These are phyloP conservation scores for Aspergillus hortae DNA, from an alignment of 2,329 filamentous ascomycete species.

Conservation along the genomic window DNA sequence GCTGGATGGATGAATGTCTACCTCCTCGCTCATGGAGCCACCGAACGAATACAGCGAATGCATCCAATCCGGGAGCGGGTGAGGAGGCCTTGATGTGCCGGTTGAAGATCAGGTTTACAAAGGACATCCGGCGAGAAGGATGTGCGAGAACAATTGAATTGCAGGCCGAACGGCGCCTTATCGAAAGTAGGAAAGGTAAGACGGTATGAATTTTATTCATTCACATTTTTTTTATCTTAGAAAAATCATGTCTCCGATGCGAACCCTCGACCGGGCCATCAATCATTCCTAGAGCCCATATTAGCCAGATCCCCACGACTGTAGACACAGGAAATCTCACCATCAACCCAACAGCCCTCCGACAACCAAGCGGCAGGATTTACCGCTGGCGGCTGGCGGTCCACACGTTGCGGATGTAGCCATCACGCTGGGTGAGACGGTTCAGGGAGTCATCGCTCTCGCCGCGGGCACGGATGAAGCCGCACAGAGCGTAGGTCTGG, in stretches of 20 bases:
- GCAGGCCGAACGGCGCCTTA: neutral
- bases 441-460: slow-evolving; percentile 97
- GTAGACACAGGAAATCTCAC: slow-evolving; percentile 12
- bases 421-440: slow-evolving; percentile 91
- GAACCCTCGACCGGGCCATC: neutral
- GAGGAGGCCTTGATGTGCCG: slow-evolving; percentile 48
- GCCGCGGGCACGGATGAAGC: slow-evolving; percentile 96
- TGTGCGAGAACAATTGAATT: neutral
- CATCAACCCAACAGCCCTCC: slow-evolving; percentile 16
- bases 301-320: neutral
- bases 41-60: slow-evolving; percentile 18
- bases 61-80: slow-evolving; percentile 27
- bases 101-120: slow-evolving; percentile 6
- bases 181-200: neutral
- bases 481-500: slow-evolving; percentile 95
- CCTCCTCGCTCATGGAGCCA: slow-evolving; percentile 41
- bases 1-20: slow-evolving; percentile 30
- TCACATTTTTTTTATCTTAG: slow-evolving; percentile 1
- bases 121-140: neutral
- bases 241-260: neutral
- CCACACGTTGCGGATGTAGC: slow-evolving; percentile 97
- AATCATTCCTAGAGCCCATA: neutral
- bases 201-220: neutral
- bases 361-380: slow-evolving; percentile 14
- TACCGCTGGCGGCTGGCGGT: slow-evolving; percentile 62